Evolutionary conservation across 176 grass and related monocot species (phyloP), one percentile per base, ranked within the genome.

Genomic region (Poa annua): DNA sequence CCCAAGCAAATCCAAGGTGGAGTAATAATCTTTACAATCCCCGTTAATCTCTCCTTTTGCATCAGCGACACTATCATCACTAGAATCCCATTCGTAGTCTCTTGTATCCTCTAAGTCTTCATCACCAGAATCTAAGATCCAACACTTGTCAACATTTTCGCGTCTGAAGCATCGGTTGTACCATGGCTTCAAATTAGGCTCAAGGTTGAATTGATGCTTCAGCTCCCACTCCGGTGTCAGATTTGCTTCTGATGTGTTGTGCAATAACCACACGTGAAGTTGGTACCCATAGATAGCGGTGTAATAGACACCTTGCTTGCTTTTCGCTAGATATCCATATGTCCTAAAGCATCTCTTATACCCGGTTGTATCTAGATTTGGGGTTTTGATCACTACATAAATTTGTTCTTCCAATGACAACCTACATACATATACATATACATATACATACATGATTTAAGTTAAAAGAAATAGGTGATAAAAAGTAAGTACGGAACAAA

Each of bases 21-120:
- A 8, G 15, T 7, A 16, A 71, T 14, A 7, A 24, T 44, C 39
- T 34, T 1, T 10, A 12, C 7, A 9, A 35, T 54, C 19, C 19
- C 6, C 35, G 3, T 17, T 16, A 26, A 6, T 1, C 4, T 20
- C 68, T 12, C 11, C 62, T 61, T 48, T 36, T 16, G 13, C 25
- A 16, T 32, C 11, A n/a, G 3, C 11, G 11, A 13, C 45, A 14
- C 24, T 61, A 22, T 83, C 68, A 50, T 83, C 69, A n/a, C 69
- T 61, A 11, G 81, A 83, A 29, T 74, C 53, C 80, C 68, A 83
- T 21, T 20, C 68, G 7, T 20, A 47, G 11, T 62, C 21, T 22
- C 32, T 42, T 11, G 9, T 44, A 44, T 44, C 42, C 42, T 1
- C 9, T 11, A 11, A 48, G 13, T 14, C 51, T 32, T 33, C 14